These are phyloP conservation scores for Pseudonitzschia delicatissima DNA, from an alignment of 108 stramenopile species.

Conservation along the genomic window DNA sequence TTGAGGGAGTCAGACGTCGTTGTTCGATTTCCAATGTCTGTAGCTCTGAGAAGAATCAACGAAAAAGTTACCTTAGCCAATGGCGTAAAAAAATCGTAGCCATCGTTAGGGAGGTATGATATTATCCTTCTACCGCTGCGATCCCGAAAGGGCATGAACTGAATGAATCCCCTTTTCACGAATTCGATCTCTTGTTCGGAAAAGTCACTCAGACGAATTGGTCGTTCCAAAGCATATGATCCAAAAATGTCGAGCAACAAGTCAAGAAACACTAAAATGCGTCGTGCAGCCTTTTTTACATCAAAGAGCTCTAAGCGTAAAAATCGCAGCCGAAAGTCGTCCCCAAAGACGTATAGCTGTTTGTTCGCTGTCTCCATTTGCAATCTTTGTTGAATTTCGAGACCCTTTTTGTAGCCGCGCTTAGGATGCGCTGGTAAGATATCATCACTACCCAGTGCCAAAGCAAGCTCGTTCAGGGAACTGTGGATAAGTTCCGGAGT, in stretches of 20 bases:
- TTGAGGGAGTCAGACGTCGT: not conserved
- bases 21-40: not conserved
- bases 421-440: not conserved
- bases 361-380: not conserved
- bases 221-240: not conserved
- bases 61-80: slow-evolving; percentile 1
- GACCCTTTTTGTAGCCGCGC: not conserved
- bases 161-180: not conserved
- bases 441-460: not conserved
- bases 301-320: slow-evolving; percentile 20
- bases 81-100: not conserved
- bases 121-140: slow-evolving; percentile 17
- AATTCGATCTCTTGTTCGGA: slow-evolving; percentile 6
- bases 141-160: slow-evolving; percentile 26
- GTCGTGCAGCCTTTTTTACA: slow-evolving; percentile 13
- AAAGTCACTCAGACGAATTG: slow-evolving; percentile 24
- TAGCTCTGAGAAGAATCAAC: not conserved
- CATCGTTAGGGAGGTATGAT: not conserved
- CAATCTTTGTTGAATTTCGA: not conserved
- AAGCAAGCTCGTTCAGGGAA: not conserved
- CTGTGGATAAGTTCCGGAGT: not conserved
- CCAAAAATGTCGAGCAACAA: slow-evolving; percentile 21
- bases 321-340: slow-evolving; percentile 17
- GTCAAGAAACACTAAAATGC: slow-evolving; percentile 17
- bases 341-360: not conserved